Evolutionary conservation across 1,284 basidiomycete species (phyloP), one percentile per base, ranked within the genome.

Genomic region (Ustilago trichophora): DNA sequence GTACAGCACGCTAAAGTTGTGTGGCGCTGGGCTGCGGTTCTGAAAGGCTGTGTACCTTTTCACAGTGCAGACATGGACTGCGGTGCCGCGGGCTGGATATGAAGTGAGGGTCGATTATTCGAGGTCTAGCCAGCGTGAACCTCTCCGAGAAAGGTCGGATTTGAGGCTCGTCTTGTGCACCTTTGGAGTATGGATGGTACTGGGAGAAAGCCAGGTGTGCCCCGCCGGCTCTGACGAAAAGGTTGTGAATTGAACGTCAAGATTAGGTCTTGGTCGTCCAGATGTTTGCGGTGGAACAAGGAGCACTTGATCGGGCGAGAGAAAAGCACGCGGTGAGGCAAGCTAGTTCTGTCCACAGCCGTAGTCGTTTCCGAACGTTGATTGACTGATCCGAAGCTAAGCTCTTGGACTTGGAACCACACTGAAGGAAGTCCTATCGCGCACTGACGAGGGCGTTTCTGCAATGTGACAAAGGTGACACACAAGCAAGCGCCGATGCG

Each of bases 41-140:
- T 26, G 42, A n/a, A 34, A 40, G 58, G 24, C 10, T 21, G 35
- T 44, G 47, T 46, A 37, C 47, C 43, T 47, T n/a, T 50, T 46
- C 36, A 50, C 33, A 31, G 41, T 35, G 45, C 47, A 45, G 19
- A 21, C 42, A 47, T 42, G 26, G 16, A 33, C 6, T 50, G 41
- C 21, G 45, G 37, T 18, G 6, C 21, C 11, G 24, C 16, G 8
- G 37, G 21, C 22, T 27, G 10, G 45, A 29, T 31, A 59, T 60
- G 57, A 60, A 55, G 31, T 38, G 57, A 41, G 22, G 32, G n/a
- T 18, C 26, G 32, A 16, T 13, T 12, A 43, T 12, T 51, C 57
- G 57, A 60, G 35, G 40, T 44, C 50, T 49, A 53, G 50, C 50
- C 35, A 43, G 35, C 35, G 49, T 34, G 27, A 43, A 47, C 31